Base-by-base conservation (phyloP, 345 rosid genomes). In the Eucalyptus pauciflora region DNA sequence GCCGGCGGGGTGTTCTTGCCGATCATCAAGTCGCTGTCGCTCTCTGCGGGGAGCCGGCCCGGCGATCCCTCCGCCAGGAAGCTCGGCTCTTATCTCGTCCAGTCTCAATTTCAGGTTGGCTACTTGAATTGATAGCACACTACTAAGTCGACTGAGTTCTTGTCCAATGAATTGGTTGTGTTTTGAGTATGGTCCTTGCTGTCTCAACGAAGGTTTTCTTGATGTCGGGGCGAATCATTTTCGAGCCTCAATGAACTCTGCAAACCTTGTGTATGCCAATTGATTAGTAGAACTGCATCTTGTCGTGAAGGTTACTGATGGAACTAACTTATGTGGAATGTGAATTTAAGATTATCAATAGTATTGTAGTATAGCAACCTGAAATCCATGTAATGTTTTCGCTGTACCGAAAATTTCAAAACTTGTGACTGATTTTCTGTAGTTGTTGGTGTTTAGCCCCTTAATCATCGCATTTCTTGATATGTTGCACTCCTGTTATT, bases 1-100 rank as follows among this genome's bases (percentile, higher is more conserved):
- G 99, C 98, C 3, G 99, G 99, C 24, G 99, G 99, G 5, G 94
- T 98, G 88, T 98, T 98, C 93, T 92, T 98, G 94, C 99, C 99
- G 2, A 97, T 98, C 58, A 98, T 97, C 41, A 95, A 97, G 90
- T 96, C 98, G 0, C 86, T 98, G 87, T 95, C 99, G 3, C 88
- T 97, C 86, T 96, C 99, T 0, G 97, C 98, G 1, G 99, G 98
- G 52, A 98, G 99, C 86, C 90, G 86, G 87, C 99, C 99, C 1
- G 95, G 96, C 27, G 98, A 98, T 88, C 50, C 96, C 1, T 96
- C 98, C 86, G 91, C 97, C 3, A 92, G 79, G 93, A 98, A 95
- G 92, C 94, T 98, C 10, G 99, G 99, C 0, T 94, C 98, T 62
- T 98, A 95, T 89, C 94, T 98, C 50, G 52, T 97, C 86, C 96